These are phyloP conservation scores for Ogataea ganodermae DNA, from an alignment of 805 yeast species.

Conservation along the genomic window DNA sequence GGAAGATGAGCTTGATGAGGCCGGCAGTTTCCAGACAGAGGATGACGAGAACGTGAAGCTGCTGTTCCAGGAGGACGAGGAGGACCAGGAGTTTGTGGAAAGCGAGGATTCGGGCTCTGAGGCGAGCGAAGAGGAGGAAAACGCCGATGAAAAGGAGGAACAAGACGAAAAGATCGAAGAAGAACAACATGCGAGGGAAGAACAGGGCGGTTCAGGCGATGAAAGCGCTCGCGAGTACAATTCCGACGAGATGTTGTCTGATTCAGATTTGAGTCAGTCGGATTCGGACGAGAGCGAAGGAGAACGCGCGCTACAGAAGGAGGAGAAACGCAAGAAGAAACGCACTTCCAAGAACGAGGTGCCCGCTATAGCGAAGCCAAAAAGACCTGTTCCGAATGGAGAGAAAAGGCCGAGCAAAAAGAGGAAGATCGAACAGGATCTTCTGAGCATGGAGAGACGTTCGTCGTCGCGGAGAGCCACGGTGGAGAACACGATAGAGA, in stretches of 20 bases:
- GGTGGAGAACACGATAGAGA: slow-evolving; percentile 72
- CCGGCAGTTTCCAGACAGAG: slow-evolving; percentile 39
- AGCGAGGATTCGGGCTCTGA: slow-evolving; percentile 31
- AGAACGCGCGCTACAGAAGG: slow-evolving; percentile 39
- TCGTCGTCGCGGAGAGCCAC: slow-evolving; percentile 79
- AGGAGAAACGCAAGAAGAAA: slow-evolving; percentile 27
- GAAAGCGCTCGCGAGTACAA: slow-evolving; percentile 32
- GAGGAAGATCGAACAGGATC: slow-evolving; percentile 11
- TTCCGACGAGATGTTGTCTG: slow-evolving; percentile 55
- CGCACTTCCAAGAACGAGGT: slow-evolving; percentile 51
- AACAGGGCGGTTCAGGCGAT: slow-evolving; percentile 32
- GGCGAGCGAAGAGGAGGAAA: slow-evolving; percentile 35
- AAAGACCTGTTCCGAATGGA: slow-evolving; percentile 30
- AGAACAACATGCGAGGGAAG: slow-evolving; percentile 27
- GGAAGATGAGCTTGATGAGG: slow-evolving; percentile 38
- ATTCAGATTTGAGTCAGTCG: slow-evolving; percentile 51
- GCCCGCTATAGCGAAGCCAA: slow-evolving; percentile 27
- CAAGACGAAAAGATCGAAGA: slow-evolving; percentile 16
- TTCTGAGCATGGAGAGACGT: slow-evolving; percentile 54
- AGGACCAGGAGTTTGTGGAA: slow-evolving; percentile 50
- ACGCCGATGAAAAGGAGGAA: slow-evolving; percentile 33
- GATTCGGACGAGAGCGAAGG: slow-evolving; percentile 61
- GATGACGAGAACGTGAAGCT: slow-evolving; percentile 78
- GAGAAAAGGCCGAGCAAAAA: slow-evolving; percentile 32
- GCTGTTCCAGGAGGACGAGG: slow-evolving; percentile 64